phyloP scores from a whole-genome alignment of 164 flowering plant species.

The Kalanchoe fedtschenkoi region DNA sequence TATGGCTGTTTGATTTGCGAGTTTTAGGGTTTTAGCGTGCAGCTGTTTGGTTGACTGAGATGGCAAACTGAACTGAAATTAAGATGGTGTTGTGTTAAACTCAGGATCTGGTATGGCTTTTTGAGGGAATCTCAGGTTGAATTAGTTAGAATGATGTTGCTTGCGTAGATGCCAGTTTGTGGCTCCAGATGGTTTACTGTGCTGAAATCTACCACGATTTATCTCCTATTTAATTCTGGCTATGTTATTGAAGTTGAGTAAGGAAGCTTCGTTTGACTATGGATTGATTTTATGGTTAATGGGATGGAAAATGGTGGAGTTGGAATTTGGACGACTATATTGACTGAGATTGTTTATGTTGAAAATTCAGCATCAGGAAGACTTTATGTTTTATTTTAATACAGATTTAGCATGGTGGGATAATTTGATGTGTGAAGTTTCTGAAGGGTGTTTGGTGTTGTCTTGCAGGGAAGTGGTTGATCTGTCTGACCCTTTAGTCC shows the following conservation, averaged over 20 bases:
- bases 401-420: background rate
- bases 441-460: background rate
- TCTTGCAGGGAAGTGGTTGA: constrained; percentile 2
- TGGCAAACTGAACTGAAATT: background rate
- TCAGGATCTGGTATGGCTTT: background rate
- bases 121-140: background rate
- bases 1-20: background rate
- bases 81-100: background rate
- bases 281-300: background rate
- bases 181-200: too few relatives aligned
- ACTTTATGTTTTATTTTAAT: background rate
- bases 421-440: background rate
- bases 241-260: too few relatives aligned
- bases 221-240: too few relatives aligned
- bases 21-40: background rate
- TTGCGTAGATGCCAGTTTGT: too few relatives aligned
- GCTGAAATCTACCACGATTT: too few relatives aligned
- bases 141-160: background rate
- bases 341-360: background rate
- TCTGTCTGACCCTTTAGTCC: background rate
- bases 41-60: background rate
- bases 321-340: too few relatives aligned
- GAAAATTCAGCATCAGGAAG: background rate
- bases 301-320: background rate
- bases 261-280: background rate